Percentiles rank a stretch among this genome's conserved stretches.
These are phyloP conservation scores for Saccharomycopsis javanensis DNA, from an alignment of 805 yeast genomes.

Conservation along the genomic window DNA sequence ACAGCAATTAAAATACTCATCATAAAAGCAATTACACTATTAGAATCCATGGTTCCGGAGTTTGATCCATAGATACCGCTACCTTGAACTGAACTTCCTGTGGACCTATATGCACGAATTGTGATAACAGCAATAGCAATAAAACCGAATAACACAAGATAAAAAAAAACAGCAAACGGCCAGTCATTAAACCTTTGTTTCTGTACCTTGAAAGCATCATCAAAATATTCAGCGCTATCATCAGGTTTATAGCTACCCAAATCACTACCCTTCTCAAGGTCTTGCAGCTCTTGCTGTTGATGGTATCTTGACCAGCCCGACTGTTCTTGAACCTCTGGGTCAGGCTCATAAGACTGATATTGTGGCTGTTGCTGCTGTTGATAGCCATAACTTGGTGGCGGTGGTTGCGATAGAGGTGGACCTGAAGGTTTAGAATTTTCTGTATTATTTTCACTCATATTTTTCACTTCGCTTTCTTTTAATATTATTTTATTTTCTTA, in stretches of 20 bases:
- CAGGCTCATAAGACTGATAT: slow-evolving; percentile 1
- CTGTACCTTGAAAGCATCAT: slow-evolving; percentile 57
- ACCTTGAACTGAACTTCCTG: slow-evolving; percentile 44
- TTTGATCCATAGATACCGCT: slow-evolving; percentile 44
- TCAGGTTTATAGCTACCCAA: slow-evolving; percentile 25
- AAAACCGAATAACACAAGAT: slow-evolving; percentile 50
- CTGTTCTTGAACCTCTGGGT: slow-evolving; percentile 1
- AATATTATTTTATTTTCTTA: not conserved
- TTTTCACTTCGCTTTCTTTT: not conserved
- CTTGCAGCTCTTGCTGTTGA: slow-evolving; percentile 7
- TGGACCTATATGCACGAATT: slow-evolving; percentile 50
- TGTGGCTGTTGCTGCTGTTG: slow-evolving; percentile 12
- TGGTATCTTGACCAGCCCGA: slow-evolving; percentile 10
- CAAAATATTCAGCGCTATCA: slow-evolving; percentile 38
- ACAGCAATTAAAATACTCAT: slow-evolving; percentile 12
- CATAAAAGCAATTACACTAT: slow-evolving; percentile 48
- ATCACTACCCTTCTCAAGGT: slow-evolving; percentile 11
- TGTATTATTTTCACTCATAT: slow-evolving; percentile 1
- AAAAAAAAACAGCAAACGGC: slow-evolving; percentile 51
- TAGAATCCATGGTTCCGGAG: slow-evolving; percentile 57
- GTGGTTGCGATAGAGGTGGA: slow-evolving; percentile 3
- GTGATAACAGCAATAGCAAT: slow-evolving; percentile 61
- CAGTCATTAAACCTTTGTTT: slow-evolving; percentile 63
- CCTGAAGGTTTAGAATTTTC: not conserved
- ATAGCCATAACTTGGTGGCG: not conserved